Evolutionary conservation across 192 early-diverging fungal genomes (phyloP).

Genomic region (Allomyces javanicus): DNA sequence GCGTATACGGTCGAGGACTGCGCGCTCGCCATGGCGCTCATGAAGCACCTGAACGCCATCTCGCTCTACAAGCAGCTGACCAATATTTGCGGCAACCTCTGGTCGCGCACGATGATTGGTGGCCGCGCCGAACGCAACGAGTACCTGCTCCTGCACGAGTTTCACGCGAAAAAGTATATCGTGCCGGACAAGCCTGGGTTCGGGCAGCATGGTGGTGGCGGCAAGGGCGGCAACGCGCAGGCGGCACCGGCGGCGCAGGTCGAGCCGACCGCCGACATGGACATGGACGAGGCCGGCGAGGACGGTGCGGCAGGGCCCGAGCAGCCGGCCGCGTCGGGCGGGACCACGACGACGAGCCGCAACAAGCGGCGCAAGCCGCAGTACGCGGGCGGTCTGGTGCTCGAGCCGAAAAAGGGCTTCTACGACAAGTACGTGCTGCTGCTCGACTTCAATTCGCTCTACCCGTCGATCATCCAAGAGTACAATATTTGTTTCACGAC

Average conservation of each 20-base stretch:
- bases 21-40: slow-evolving; percentile 54
- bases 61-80: slow-evolving; percentile 87
- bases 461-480: slow-evolving; percentile 98
- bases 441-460: slow-evolving; percentile 97
- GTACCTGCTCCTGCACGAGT: slow-evolving; percentile 85
- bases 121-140: slow-evolving; percentile 89
- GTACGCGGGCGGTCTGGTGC: slow-evolving; percentile 83
- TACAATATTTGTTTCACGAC: slow-evolving; percentile 99
- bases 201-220: slow-evolving; percentile 8
- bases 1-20: slow-evolving; percentile 67
- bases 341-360: too few relatives aligned
- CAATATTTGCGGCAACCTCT: slow-evolving; percentile 79
- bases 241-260: not conserved
- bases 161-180: slow-evolving; percentile 75
- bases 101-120: slow-evolving; percentile 74
- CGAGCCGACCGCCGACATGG: slow-evolving; percentile 2
- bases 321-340: not conserved
- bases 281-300: slow-evolving; percentile 6
- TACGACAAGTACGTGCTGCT: slow-evolving; percentile 89
- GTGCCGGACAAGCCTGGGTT: slow-evolving; percentile 58
- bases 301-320: slow-evolving; percentile 13
- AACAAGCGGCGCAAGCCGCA: slow-evolving; percentile 59
- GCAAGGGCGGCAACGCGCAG: slow-evolving; percentile 3
- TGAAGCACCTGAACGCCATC: slow-evolving; percentile 72
- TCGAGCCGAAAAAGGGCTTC: slow-evolving; percentile 94